Evolutionary conservation across 352 stramenopile species (phyloP), one percentile per base, ranked within the genome.

Genomic region (Globisporangium nodosum): DNA sequence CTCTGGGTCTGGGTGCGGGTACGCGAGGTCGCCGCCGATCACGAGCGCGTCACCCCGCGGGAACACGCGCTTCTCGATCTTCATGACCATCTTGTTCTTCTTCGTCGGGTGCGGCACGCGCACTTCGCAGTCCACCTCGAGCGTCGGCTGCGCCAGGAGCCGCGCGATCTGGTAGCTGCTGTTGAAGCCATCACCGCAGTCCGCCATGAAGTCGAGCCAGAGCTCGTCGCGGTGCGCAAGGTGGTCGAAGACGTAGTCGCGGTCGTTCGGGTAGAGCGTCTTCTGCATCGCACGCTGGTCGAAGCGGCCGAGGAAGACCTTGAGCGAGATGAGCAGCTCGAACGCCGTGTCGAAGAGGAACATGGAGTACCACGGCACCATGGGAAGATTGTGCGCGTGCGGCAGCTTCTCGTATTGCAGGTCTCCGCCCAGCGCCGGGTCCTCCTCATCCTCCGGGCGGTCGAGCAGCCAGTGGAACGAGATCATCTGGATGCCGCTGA

Each of bases 311-410:
- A 98, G 76, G 69, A 98, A 97, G 46, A 98, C 84, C 54, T 97
- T 97, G 30, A 97, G 75, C 52, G 88, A 96, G 21, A 98, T 88
- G 52, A 98, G 75, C n/a, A 97, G 64, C 57, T 96, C 74, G 61
- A 98, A 96, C 0, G 84, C 87, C 27, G 90, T 96, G 66, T 96
- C 78, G 37, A 97, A 93, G 13, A 97, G 61, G 50, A 97, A 87
- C 65, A 96, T 88, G n/a, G 90, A 97, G 68, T 97, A 97, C 92
- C 92, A 98, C 40, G 89, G 84, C 6, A 97, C 90, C 92, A 98
- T 98, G 15, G 85, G 67, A 18, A 96, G 50, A n/a, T 87, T 82
- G 52, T 92, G 82, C 15, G 87, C 76, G 3, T 76, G 73, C 21
- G 83, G 79, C 0, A 92, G 64, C 16, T 77, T 85, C 60, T 92